Evolutionary conservation across 805 yeast species (phyloP).

Genomic region (Lachancea dasiensis): DNA sequence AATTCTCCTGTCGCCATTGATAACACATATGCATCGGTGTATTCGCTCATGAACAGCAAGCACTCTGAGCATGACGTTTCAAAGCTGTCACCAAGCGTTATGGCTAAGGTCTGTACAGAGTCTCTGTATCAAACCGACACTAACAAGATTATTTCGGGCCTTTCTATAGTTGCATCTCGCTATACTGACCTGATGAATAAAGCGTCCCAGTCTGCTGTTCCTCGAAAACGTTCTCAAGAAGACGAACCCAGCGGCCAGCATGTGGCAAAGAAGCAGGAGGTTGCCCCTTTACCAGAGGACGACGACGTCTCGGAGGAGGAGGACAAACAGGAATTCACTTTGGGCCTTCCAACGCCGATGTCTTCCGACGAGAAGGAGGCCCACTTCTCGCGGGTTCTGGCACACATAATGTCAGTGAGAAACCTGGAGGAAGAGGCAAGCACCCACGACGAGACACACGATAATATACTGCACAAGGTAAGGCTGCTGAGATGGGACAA

Average conservation of each 20-base stretch:
- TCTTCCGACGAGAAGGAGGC: constrained; percentile 49
- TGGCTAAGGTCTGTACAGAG: constrained; percentile 58
- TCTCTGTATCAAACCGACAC: constrained; percentile 56
- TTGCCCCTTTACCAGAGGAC: constrained; percentile 11
- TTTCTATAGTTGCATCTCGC: constrained; percentile 64
- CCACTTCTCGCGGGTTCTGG: constrained; percentile 52
- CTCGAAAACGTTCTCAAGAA: constrained; percentile 19
- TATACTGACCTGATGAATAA: constrained; percentile 44
- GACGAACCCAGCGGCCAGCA: constrained; percentile 1
- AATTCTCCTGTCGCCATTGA: constrained; percentile 35
- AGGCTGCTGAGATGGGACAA: constrained; percentile 48
- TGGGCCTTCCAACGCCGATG: constrained; percentile 44
- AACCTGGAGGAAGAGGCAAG: constrained; percentile 18
- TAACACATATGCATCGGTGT: constrained; percentile 56
- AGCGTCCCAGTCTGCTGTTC: constrained; percentile 6
- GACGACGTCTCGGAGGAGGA: constrained; percentile 10
- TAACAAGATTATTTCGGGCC: constrained; percentile 52
- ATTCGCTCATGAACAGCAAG: constrained; percentile 58
- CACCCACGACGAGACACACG: constrained; percentile 1
- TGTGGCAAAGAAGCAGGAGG: constrained; percentile 10
- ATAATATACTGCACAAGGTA: constrained; percentile 16
- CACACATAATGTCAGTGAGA: constrained; percentile 19
- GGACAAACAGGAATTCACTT: constrained; percentile 11
- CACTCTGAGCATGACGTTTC: constrained; percentile 66
- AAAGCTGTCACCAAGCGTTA: constrained; percentile 55